Base-by-base conservation (phyloP, 768 basidiomycete genomes). In the Rhizopogon roseolus region DNA sequence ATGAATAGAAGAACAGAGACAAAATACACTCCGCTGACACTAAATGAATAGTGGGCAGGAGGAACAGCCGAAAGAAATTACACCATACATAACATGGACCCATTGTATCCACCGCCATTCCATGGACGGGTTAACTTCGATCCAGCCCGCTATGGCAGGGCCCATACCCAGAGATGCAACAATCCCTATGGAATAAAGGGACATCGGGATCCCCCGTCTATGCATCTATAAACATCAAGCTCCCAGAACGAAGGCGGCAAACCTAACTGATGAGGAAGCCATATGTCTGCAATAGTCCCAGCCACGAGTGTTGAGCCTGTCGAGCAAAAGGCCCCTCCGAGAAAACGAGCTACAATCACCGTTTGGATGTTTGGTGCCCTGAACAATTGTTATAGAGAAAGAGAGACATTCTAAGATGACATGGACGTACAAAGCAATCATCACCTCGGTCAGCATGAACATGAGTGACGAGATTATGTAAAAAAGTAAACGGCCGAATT, bases 81-180 rank as follows among this genome's bases (percentile, higher is more conserved):
- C 14, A 42, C 63, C 61, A 52, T 39, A 82, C 85, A 86, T 88
- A 61, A 83, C 72, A 57, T 84, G 82, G 8, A 90, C 77, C 90
- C 89, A 92, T 61, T 90, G 82, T 25, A 94, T 89, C 88, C 90
- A 92, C 27, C 88, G 74, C 88, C 90, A 92, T 57, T 76, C 75
- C 1, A 91, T 64, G 17, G 69, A 70, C 0, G 71, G 62, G 54
- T 82, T 79, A 56, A 79, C 75, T 61, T 88, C 85, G 19, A 88
- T 75, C 82, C 82, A 89, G 13, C 84, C 85, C 22, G 82, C 81
- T 3, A 77, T 63, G 0, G 87, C 63, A 0, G 89, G 84, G 3
- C 83, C 90, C 1, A 90, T 36, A 0, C 83, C 87, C 0, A 79
- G 81, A 0, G 81, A 84, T 2, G 77, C 78, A 9, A 91, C 62